Percentiles rank a stretch among this genome's conserved stretches.
phyloP scores from a whole-genome alignment of 108 stramenopile genomes.

The Nannochloropsis salina region DNA sequence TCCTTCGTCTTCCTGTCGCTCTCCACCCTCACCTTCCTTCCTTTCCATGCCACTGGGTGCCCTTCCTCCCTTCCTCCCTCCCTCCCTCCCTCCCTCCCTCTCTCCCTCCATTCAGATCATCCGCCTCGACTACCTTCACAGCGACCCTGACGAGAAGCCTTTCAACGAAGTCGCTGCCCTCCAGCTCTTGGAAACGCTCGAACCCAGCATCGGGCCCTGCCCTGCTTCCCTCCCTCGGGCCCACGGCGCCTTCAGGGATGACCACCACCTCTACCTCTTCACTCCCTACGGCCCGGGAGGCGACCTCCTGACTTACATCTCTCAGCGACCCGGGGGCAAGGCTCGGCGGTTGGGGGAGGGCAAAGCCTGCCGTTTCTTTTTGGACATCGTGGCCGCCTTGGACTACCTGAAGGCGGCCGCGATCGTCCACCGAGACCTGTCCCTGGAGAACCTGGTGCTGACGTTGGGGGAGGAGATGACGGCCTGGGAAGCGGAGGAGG shows the following conservation, averaged over 20 bases:
- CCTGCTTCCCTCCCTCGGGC: neutral
- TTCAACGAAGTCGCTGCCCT: neutral
- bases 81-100: neutral
- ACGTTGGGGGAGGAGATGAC: neutral
- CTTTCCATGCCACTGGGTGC: neutral
- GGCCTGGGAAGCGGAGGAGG: neutral
- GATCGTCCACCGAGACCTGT: neutral
- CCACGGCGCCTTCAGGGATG: neutral
- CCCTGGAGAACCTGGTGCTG: neutral
- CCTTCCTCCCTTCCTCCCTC: neutral
- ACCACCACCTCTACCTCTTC: neutral
- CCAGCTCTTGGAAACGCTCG: neutral
- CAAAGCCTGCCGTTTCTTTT: neutral
- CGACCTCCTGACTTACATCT: neutral
- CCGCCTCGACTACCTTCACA: neutral
- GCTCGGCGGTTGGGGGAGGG: neutral
- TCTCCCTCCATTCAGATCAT: too few species aligned
- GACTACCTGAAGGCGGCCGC: neutral
- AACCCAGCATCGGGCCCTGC: neutral
- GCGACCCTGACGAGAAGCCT: neutral
- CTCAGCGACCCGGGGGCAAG: neutral
- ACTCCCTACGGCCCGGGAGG: neutral
- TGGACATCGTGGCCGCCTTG: neutral
- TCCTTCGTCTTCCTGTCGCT: slow-evolving; percentile 4
- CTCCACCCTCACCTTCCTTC: neutral